A percentile compares a stretch with the other conserved stretches of the same genome.
Evolutionary conservation across 768 basidiomycete genomes (phyloP).

Genomic region (Lactarius hengduanensis): DNA sequence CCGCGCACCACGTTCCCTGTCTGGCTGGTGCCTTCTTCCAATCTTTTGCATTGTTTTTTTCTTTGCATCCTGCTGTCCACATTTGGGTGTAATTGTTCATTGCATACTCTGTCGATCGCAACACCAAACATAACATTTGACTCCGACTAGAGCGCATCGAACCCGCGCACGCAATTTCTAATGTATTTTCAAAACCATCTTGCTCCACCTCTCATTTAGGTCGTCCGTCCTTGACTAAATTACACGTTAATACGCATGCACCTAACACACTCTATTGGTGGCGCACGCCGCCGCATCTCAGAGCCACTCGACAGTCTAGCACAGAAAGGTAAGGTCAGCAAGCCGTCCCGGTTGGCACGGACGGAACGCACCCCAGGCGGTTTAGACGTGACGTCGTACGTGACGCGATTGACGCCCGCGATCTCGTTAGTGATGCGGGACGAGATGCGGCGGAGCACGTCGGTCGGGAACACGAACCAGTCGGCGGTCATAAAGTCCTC

Average conservation of each 20-base stretch:
- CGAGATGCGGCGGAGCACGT: constrained; percentile 86
- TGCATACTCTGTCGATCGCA: constrained; percentile 14
- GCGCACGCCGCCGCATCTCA: constrained; percentile 16
- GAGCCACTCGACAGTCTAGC: constrained; percentile 38
- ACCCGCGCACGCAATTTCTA: constrained; percentile 23
- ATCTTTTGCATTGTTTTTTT: constrained; percentile 2
- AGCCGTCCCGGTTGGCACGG: constrained; percentile 15
- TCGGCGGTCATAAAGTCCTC: constrained; percentile 99
- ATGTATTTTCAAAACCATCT: constrained; percentile 22
- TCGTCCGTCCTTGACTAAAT: constrained; percentile 11
- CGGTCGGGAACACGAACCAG: constrained; percentile 97
- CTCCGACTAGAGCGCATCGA: constrained; percentile 23
- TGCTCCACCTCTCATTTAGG: constrained; percentile 22
- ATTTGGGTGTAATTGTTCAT: constrained; percentile 13
- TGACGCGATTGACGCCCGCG: constrained; percentile 91
- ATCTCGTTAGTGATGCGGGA: constrained; percentile 98
- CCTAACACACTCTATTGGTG: constrained; percentile 3
- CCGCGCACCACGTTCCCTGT: neutral
- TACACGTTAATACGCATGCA: constrained; percentile 16
- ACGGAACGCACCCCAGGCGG: constrained; percentile 70
- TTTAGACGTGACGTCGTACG: constrained; percentile 96
- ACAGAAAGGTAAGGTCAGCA: neutral
- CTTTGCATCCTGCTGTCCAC: constrained; percentile 8
- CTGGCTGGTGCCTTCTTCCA: neutral
- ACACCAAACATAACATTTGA: constrained; percentile 18